phyloP scores from a whole-genome alignment of 192 early-diverging fungal genomes.

The Coemansia sp. region DNA sequence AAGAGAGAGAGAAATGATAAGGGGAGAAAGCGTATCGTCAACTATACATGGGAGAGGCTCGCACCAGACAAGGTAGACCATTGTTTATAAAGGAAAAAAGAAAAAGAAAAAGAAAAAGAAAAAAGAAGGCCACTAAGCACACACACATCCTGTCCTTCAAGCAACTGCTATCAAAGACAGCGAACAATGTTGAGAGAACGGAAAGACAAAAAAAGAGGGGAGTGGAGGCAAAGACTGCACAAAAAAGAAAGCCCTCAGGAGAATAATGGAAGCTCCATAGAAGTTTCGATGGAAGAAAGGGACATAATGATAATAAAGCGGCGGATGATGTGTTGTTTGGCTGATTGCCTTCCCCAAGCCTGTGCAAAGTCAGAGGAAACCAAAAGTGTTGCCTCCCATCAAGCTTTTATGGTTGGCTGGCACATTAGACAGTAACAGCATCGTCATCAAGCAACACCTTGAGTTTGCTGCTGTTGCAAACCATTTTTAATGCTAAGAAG shows the following conservation, averaged over 20 bases:
- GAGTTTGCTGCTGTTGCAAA: no score
- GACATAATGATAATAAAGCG: background rate
- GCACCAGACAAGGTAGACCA: background rate
- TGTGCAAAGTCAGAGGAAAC: background rate
- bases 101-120: background rate
- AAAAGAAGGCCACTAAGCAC: background rate
- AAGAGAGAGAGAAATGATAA: background rate
- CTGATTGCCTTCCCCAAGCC: background rate
- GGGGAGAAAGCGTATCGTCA: background rate
- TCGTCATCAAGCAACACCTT: no score
- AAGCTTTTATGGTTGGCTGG: background rate
- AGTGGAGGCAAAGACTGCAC: background rate
- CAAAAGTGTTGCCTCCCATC: background rate
- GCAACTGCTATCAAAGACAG: no score
- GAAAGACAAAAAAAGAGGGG: background rate
- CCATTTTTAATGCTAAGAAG: background rate
- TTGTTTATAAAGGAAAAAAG: background rate
- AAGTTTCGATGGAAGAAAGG: background rate
- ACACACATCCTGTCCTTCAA: no score
- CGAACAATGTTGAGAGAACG: background rate
- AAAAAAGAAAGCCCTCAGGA: background rate
- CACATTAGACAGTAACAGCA: no score
- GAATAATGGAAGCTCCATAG: background rate
- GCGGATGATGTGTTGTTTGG: background rate
- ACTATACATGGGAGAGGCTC: background rate